Base-by-base conservation (phyloP, 331 rosid species). In the Pyracantha coccinea region DNA sequence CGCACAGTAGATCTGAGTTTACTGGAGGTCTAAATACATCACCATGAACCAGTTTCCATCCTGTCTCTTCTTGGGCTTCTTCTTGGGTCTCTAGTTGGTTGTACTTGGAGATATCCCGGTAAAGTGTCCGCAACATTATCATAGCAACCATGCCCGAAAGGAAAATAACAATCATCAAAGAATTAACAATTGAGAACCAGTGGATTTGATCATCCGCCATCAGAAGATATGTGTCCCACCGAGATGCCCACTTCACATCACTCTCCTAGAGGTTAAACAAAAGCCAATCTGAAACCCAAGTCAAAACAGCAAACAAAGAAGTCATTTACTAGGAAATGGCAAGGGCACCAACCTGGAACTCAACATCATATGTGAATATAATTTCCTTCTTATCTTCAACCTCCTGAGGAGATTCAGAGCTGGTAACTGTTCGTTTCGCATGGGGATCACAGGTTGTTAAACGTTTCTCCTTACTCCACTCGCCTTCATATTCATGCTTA, bases 161-260 rank as follows among this genome's bases (percentile, higher is more conserved):
- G 86, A 93, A 93, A 78, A 90, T 92, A 35, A 93, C 97, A 78
- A 93, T 93, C 98, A 93, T 91, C 75, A 93, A 69, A 44, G 97
- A 94, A 69, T 92, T 92, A 28, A 94, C 82, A 38, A 94, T 94
- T 29, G 97, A 94, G 80, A 94, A 94, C 97, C 99, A 92, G 82
- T 92, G 99, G 82, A 94, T 92, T 79, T 92, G 97, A 71, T 94
- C 99, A 78, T 92, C 99, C 20, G 96, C 92, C 97, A 94, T 89
- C 78, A 92, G 87, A 81, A 93, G 97, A 86, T 93, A 91, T 38
- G 98, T 91, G 80, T 93, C 97, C 98, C 98, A 94, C 38, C 96
- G 88, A 69, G 97, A 94, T 47, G 97, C 97, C 99, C 99, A 92
- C 75, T 94, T 94, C 85, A 94, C 96, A 44, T 87, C 85, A 79